phyloP scores from a whole-genome alignment of 371 early-diverging fungal genomes.

The Dinochytrium kinnereticum region DNA sequence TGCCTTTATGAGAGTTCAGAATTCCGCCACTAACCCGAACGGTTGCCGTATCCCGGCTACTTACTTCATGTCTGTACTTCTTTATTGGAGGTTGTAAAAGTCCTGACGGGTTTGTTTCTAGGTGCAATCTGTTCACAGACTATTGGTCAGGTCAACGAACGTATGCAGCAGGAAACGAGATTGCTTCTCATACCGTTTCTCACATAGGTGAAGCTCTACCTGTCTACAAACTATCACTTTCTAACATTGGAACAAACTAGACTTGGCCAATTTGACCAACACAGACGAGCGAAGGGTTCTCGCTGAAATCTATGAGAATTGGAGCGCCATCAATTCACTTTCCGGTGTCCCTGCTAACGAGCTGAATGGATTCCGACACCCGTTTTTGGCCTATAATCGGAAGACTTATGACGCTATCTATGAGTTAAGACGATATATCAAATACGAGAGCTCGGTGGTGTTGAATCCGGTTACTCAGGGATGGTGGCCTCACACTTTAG shows the following conservation, averaged over 20 bases:
- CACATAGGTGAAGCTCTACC: too few relatives aligned
- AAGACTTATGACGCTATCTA: conserved; percentile 22
- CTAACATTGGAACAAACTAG: too few relatives aligned
- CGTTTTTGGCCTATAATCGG: conserved; percentile 39
- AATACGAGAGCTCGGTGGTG: conserved; percentile 15
- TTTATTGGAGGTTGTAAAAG: conserved; percentile 24
- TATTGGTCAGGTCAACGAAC: conserved; percentile 27
- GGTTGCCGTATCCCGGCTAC: conserved; percentile 42
- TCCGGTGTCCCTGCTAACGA: conserved; percentile 35
- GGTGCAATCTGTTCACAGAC: conserved; percentile 31
- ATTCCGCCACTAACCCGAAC: conserved; percentile 37
- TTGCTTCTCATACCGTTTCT: too few relatives aligned
- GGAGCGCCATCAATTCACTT: conserved; percentile 29
- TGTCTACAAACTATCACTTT: too few relatives aligned
- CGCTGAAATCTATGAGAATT: conserved; percentile 28
- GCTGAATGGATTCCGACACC: conserved; percentile 45
- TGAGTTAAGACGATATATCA: conserved; percentile 1
- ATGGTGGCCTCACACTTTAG: conserved; percentile 35
- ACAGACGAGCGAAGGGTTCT: not conserved
- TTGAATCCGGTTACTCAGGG: conserved; percentile 21
- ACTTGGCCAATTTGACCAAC: too few relatives aligned
- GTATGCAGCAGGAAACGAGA: conserved; percentile 39
- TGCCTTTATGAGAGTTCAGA: conserved; percentile 16
- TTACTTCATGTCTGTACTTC: conserved; percentile 40
- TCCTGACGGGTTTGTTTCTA: not conserved